Conservation (phyloP, 2,329 filamentous ascomycete species). For the Pseudocercospora fuligena region DNA sequence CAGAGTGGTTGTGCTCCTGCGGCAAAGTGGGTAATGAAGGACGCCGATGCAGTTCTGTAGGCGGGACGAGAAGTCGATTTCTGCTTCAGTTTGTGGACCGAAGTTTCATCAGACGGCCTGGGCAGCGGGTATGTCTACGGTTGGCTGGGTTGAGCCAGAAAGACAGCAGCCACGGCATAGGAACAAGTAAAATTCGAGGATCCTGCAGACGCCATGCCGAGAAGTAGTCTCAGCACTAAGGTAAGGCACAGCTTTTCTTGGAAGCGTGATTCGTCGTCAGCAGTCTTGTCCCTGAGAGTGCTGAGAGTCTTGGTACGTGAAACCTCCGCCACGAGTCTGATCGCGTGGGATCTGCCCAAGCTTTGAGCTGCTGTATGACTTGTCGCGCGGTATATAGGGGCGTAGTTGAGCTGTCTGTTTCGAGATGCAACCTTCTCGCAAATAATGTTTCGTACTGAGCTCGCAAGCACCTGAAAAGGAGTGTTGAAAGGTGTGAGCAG, state of each 20-base stretch:
- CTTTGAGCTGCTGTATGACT: neutral
- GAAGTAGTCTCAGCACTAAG: conserved; percentile 13
- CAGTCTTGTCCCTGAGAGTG: conserved; percentile 15
- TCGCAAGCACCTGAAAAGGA: neutral
- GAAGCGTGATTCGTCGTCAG: conserved; percentile 11
- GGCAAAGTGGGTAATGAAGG: conserved; percentile 6
- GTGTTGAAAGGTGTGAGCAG: neutral
- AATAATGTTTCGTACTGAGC: neutral
- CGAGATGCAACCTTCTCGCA: neutral
- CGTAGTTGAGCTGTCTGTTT: neutral
- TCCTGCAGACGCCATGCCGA: conserved; percentile 12
- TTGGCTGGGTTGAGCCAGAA: neutral
- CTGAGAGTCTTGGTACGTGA: conserved; percentile 14
- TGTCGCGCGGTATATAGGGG: conserved; percentile 9
- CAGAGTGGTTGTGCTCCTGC: conserved; percentile 15
- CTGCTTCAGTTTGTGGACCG: neutral
- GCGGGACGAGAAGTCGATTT: neutral
- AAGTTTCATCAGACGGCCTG: conserved; percentile 12
- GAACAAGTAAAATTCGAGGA: conserved; percentile 10
- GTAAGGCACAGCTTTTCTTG: conserved; percentile 11
- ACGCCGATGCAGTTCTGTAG: neutral
- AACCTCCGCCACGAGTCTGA: conserved; percentile 7
- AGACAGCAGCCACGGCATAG: conserved; percentile 4
- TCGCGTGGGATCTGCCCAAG: neutral
- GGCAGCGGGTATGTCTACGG: neutral